These are phyloP conservation scores for Biancaea sappan DNA, from an alignment of 306 rosid species.

Conservation along the genomic window DNA sequence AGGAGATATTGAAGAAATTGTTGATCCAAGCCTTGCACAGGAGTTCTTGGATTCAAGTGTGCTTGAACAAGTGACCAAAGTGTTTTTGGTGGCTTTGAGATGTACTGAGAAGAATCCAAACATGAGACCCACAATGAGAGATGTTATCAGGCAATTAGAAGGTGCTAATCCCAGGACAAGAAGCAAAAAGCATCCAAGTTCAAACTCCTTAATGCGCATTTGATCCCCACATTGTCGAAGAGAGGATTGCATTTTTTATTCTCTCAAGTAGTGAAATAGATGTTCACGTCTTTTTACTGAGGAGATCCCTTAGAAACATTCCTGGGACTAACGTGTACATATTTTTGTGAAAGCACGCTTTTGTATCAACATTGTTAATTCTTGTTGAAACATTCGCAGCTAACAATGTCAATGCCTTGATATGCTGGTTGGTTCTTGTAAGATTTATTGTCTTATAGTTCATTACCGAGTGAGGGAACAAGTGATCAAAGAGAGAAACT, in stretches of 20 bases:
- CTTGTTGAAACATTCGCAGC: background rate
- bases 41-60: constrained; percentile 48
- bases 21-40: constrained; percentile 54
- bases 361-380: background rate
- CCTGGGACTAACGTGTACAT: too few relatives aligned
- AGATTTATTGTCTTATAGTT: background rate
- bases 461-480: background rate
- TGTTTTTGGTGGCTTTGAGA: constrained; percentile 59
- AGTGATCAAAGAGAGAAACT: background rate
- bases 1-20: constrained; percentile 47
- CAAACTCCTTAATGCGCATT: background rate
- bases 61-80: constrained; percentile 49
- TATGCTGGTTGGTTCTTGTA: background rate
- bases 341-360: too few relatives aligned
- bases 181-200: background rate
- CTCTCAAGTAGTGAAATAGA: background rate
- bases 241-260: background rate
- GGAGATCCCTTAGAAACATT: background rate
- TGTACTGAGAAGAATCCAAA: constrained; percentile 64
- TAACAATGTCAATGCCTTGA: background rate
- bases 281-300: background rate
- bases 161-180: constrained; percentile 34
- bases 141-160: constrained; percentile 48
- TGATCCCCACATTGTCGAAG: background rate
- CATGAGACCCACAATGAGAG: constrained; percentile 66